phyloP scores from a whole-genome alignment of 768 basidiomycete genomes.

The Rhodocollybia butyracea region DNA sequence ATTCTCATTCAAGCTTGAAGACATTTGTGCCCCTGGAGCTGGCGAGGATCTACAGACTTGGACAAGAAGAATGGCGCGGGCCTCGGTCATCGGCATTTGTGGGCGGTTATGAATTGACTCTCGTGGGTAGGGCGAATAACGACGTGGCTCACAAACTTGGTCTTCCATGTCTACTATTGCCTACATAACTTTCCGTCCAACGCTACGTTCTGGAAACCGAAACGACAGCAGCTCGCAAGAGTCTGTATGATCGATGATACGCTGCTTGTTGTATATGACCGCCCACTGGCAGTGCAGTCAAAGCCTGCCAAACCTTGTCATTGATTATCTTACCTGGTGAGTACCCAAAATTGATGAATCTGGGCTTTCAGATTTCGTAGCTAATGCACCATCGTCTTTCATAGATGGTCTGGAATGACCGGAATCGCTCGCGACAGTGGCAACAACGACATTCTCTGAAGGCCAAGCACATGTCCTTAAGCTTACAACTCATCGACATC shows the following conservation, averaged over 20 bases:
- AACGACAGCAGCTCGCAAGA: slow-evolving; percentile 85
- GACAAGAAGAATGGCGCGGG: no score
- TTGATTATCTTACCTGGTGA: slow-evolving; percentile 91
- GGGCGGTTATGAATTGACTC: no score
- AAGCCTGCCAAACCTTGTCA: slow-evolving; percentile 79
- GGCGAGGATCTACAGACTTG: no score
- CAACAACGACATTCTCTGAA: slow-evolving; percentile 75
- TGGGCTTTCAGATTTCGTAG: not conserved
- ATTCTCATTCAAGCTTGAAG: no score
- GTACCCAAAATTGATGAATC: slow-evolving; percentile 8
- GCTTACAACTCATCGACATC: slow-evolving; percentile 46
- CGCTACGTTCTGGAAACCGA: no score
- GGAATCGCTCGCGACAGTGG: slow-evolving; percentile 56
- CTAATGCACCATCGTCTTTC: no score
- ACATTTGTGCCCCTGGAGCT: no score
- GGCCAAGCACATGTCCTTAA: slow-evolving; percentile 72
- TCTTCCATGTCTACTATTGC: slow-evolving; percentile 73
- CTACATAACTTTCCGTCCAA: no score
- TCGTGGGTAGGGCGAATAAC: no score
- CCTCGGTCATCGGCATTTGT: no score
- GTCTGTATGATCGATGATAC: slow-evolving; percentile 79
- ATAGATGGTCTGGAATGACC: slow-evolving; percentile 94
- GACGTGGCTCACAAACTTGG: no score
- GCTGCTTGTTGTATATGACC: slow-evolving; percentile 77
- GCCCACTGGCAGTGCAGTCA: no score